A percentile compares a stretch with the other conserved stretches of the same genome.
phyloP scores from a whole-genome alignment of 2,329 filamentous ascomycete species.

The Akanthomyces uredinophilus region DNA sequence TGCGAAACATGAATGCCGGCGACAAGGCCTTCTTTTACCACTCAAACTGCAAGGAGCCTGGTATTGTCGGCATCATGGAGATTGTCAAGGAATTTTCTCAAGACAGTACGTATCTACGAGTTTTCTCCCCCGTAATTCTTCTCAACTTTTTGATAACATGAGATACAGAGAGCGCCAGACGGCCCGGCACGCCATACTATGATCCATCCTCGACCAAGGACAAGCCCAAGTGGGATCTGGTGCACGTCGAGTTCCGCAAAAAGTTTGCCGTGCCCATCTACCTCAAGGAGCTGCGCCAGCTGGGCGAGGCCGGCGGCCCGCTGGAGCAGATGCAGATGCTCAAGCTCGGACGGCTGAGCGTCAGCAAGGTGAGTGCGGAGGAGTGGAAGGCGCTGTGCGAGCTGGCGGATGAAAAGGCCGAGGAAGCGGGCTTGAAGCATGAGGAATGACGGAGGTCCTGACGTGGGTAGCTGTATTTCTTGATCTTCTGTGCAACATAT shows the following conservation, averaged over 20 bases:
- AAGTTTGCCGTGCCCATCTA: slow-evolving; percentile 71
- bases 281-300: slow-evolving; percentile 65
- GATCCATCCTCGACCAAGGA: slow-evolving; percentile 64
- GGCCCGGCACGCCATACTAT: slow-evolving; percentile 61
- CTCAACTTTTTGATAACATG: neutral
- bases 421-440: slow-evolving; percentile 34
- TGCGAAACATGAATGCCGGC: slow-evolving; percentile 84
- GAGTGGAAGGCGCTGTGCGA: slow-evolving; percentile 63
- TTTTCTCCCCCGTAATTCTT: neutral
- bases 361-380: slow-evolving; percentile 58
- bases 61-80: slow-evolving; percentile 83
- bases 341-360: slow-evolving; percentile 76
- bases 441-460: slow-evolving; percentile 19
- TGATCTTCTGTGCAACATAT: neutral
- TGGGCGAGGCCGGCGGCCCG: slow-evolving; percentile 49
- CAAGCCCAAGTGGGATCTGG: slow-evolving; percentile 69
- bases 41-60: slow-evolving; percentile 85
- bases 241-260: slow-evolving; percentile 79
- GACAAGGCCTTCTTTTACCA: slow-evolving; percentile 97
- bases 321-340: slow-evolving; percentile 77
- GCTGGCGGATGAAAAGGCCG: slow-evolving; percentile 42
- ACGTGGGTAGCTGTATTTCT: neutral
- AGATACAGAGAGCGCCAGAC: slow-evolving; percentile 28
- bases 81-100: slow-evolving; percentile 79
- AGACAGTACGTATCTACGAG: slow-evolving; percentile 53